Percentiles rank a stretch among this genome's conserved stretches.
phyloP scores from a whole-genome alignment of 2,329 filamentous ascomycete genomes.

The Colletotrichum eremochloae region DNA sequence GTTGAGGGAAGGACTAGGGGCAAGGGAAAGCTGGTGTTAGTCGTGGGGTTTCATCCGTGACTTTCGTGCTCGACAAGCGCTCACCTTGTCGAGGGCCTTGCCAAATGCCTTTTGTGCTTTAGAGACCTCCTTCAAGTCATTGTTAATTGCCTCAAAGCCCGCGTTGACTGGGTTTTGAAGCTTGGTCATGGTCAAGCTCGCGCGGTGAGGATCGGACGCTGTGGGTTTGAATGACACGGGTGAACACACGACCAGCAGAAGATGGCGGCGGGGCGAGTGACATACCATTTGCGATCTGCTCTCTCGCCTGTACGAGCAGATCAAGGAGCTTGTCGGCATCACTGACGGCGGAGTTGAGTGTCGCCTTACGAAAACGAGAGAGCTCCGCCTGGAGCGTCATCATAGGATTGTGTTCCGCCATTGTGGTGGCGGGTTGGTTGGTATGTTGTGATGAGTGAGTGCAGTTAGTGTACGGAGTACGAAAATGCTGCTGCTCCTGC shows the following conservation, averaged over 20 bases:
- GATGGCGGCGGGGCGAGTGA: conserved; percentile 34
- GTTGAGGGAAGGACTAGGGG: conserved; percentile 56
- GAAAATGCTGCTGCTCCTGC: conserved; percentile 15
- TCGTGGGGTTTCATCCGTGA: background rate
- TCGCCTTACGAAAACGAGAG: conserved; percentile 76
- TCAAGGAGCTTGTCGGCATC: conserved; percentile 89
- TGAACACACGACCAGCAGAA: conserved; percentile 35
- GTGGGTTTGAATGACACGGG: background rate
- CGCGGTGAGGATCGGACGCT: conserved; percentile 74
- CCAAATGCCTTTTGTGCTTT: conserved; percentile 86
- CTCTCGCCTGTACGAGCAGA: conserved; percentile 78
- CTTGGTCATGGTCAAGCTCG: conserved; percentile 82
- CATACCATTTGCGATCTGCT: conserved; percentile 78
- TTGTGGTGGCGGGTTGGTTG: conserved; percentile 41
- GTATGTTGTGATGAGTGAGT: conserved; percentile 22
- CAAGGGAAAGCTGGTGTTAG: conserved; percentile 40
- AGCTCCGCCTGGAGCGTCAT: conserved; percentile 78
- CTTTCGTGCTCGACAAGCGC: conserved; percentile 35
- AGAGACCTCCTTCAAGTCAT: conserved; percentile 86
- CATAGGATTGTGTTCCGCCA: conserved; percentile 61
- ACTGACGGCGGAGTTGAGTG: conserved; percentile 77
- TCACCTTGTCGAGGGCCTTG: conserved; percentile 86
- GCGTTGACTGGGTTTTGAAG: conserved; percentile 88
- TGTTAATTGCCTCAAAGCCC: conserved; percentile 83
- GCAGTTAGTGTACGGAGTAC: background rate